phyloP scores from a whole-genome alignment of 2,329 filamentous ascomycete species.

The Aspergillus versicolor region DNA sequence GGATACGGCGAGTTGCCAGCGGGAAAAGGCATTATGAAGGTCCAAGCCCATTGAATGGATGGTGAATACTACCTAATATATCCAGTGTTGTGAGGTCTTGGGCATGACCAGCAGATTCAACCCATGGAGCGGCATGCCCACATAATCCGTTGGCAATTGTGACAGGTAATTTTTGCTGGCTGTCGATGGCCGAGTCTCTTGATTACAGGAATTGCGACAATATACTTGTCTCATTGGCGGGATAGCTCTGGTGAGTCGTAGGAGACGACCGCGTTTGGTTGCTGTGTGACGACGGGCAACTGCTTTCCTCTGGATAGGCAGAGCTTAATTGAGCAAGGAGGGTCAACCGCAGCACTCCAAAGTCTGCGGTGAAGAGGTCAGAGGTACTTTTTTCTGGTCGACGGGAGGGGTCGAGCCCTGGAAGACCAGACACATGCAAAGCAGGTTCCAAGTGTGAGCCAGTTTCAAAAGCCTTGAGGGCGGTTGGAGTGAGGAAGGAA shows the following conservation, averaged over 20 bases:
- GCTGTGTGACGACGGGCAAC: neutral
- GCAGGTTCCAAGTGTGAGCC: neutral
- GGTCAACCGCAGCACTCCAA: neutral
- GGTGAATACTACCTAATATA: neutral
- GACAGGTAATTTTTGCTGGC: conserved; percentile 1
- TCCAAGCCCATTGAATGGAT: neutral
- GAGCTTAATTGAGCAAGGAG: conserved; percentile 7
- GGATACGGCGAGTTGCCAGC: neutral
- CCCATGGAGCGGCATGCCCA: neutral
- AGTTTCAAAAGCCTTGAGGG: conserved; percentile 1
- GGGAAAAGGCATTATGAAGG: neutral
- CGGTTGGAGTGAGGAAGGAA: neutral
- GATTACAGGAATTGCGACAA: neutral
- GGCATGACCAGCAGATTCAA: neutral
- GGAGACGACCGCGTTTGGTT: neutral
- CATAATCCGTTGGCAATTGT: neutral
- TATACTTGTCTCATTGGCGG: neutral
- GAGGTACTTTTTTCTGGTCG: neutral
- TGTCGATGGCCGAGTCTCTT: neutral
- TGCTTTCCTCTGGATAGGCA: neutral
- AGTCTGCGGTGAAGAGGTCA: neutral
- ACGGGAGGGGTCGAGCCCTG: too few relatives aligned
- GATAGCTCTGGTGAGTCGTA: neutral
- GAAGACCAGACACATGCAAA: neutral
- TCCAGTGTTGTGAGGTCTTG: neutral